phyloP scores from a whole-genome alignment of 306 rosid genomes.

The Adenanthera pavonina region DNA sequence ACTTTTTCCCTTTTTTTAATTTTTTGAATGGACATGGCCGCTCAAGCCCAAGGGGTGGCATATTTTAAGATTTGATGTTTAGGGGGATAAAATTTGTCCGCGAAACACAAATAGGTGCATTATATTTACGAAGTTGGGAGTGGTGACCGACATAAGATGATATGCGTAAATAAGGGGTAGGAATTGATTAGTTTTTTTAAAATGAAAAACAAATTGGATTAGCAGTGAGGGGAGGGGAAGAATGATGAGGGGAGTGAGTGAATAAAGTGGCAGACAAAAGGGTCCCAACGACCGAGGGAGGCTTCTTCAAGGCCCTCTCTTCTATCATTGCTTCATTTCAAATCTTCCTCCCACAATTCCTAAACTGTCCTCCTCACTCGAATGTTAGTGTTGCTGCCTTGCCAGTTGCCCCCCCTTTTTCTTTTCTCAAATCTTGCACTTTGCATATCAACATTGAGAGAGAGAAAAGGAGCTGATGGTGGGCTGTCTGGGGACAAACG shows the following conservation, averaged over 20 bases:
- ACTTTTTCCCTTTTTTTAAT: no score
- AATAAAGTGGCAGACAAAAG: constrained; percentile 62
- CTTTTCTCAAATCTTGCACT: no score
- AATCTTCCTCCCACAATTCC: constrained; percentile 15
- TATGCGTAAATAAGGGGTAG: background rate
- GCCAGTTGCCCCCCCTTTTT: no score
- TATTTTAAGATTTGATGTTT: background rate
- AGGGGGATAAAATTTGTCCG: background rate
- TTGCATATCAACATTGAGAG: no score
- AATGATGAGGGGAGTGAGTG: constrained; percentile 41
- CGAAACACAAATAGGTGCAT: no score
- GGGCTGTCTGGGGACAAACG: background rate
- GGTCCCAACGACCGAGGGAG: constrained; percentile 52
- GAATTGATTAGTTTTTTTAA: background rate
- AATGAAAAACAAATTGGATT: constrained; percentile 33
- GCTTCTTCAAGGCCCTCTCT: constrained; percentile 38
- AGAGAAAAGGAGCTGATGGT: background rate
- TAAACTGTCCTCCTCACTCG: background rate
- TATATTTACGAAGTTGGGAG: no score
- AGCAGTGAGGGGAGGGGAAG: constrained; percentile 10
- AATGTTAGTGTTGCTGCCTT: no score
- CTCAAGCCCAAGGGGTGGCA: background rate
- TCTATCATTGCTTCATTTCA: constrained; percentile 27
- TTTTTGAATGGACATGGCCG: background rate
- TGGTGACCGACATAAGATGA: background rate